phyloP scores from a whole-genome alignment of 2,329 filamentous ascomycete genomes.

The Fusarium pseudocircinatum region DNA sequence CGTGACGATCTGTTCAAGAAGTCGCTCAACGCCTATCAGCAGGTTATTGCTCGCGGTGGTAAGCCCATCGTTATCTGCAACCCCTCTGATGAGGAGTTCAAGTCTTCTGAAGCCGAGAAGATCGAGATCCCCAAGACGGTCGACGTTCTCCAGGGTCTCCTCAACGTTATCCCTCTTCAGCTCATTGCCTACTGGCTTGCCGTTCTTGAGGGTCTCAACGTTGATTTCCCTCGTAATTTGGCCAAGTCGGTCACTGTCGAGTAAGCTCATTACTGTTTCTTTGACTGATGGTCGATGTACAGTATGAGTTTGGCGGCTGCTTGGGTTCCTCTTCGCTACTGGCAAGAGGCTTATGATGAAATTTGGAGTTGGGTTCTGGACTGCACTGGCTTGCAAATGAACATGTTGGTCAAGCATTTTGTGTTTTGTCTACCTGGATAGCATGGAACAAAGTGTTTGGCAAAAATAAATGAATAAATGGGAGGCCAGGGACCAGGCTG shows the following conservation, averaged over 20 bases:
- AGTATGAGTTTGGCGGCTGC: slow-evolving; percentile 32
- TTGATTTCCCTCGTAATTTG: slow-evolving; percentile 98
- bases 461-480: slow-evolving; percentile 37
- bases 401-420: slow-evolving; percentile 35
- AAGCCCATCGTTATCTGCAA: slow-evolving; percentile 99
- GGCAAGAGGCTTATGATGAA: slow-evolving; percentile 40
- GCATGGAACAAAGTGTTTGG: slow-evolving; percentile 30
- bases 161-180: slow-evolving; percentile 98
- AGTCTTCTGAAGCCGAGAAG: slow-evolving; percentile 87
- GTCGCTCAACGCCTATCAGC: slow-evolving; percentile 99
- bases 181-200: slow-evolving; percentile 99
- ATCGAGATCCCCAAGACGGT: slow-evolving; percentile 98
- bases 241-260: slow-evolving; percentile 99
- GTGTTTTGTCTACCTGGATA: slow-evolving; percentile 39
- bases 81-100: slow-evolving; percentile 87
- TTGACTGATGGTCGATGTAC: slow-evolving; percentile 30
- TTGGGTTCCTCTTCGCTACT: slow-evolving; percentile 30
- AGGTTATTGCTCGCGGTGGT: slow-evolving; percentile 95
- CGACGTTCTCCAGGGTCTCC: slow-evolving; percentile 92
- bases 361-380: slow-evolving; percentile 44
- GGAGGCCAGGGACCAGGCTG: slow-evolving; percentile 36
- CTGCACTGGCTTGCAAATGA: slow-evolving; percentile 41
- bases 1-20: slow-evolving; percentile 97
- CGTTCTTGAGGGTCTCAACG: slow-evolving; percentile 93
- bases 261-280: slow-evolving; percentile 61